These are phyloP conservation scores for Chionographis japonica DNA, from an alignment of 106 monocot species.

Conservation along the genomic window DNA sequence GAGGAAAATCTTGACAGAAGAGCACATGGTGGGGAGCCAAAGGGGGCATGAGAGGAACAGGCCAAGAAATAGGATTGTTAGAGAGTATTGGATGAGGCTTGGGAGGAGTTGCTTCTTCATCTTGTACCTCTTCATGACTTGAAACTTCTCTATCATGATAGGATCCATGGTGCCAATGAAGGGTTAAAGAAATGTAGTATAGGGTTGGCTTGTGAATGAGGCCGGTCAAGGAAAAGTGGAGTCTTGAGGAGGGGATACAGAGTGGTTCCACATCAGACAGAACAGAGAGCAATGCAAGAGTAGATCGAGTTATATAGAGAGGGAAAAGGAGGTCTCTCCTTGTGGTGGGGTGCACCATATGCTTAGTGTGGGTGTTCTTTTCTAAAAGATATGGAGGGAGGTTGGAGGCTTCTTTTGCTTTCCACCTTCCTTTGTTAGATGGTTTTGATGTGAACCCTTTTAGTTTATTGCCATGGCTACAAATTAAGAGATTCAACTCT, in stretches of 20 bases:
- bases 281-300: constrained; percentile 1
- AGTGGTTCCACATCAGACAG: neutral
- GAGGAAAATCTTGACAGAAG: constrained; percentile 22
- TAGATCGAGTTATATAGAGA: constrained; percentile 5
- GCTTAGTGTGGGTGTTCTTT: neutral
- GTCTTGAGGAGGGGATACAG: neutral
- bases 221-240: no score
- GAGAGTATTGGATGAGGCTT: constrained; percentile 12
- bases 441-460: no score
- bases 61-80: constrained; percentile 17
- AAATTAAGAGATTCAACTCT: no score
- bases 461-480: no score
- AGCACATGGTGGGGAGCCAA: constrained; percentile 30
- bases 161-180: constrained; percentile 12
- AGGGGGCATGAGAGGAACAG: constrained; percentile 38
- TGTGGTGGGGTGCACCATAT: constrained; percentile 2
- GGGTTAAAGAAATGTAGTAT: neutral
- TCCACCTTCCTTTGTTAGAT: no score
- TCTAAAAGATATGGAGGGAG: no score
- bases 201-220: neutral
- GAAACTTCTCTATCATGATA: constrained; percentile 40
- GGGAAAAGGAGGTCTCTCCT: neutral
- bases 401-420: no score
- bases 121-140: constrained; percentile 44
- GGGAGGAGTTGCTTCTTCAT: constrained; percentile 24